phyloP scores from a whole-genome alignment of 129 eudicot genomes.

The Sambucus nigra region DNA sequence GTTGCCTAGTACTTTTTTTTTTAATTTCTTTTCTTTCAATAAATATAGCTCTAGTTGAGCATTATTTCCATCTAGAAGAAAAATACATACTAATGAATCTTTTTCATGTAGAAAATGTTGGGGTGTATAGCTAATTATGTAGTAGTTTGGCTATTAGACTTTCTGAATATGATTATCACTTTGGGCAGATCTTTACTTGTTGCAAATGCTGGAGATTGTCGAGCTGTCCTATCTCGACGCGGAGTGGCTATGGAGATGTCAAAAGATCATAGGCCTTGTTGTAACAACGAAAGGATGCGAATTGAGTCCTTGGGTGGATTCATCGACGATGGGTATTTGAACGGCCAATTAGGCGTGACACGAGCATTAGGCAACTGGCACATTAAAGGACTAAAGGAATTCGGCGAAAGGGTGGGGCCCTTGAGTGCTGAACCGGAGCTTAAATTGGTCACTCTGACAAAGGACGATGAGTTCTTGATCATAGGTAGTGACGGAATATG shows the following conservation, averaged over 20 bases:
- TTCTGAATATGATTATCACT: too few species aligned
- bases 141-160: too few species aligned
- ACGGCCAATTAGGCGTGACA: conserved; percentile 7
- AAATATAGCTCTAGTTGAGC: too few species aligned
- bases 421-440: conserved; percentile 11
- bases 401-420: conserved; percentile 3
- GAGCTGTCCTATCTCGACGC: conserved; percentile 8
- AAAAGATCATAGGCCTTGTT: conserved; percentile 10
- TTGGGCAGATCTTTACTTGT: conserved; percentile 5
- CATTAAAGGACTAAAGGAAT: conserved; percentile 1
- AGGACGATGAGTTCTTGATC: conserved; percentile 13
- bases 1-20: too few species aligned
- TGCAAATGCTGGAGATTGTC: conserved; percentile 12
- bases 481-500: conserved; percentile 11
- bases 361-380: conserved; percentile 12
- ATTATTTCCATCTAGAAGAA: too few species aligned
- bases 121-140: too few species aligned
- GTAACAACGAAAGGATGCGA: conserved; percentile 3
- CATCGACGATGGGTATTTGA: conserved; percentile 12
- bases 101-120: too few species aligned
- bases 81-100: too few species aligned
- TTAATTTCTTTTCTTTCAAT: too few species aligned
- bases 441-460: not conserved
- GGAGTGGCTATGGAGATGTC: conserved; percentile 13
- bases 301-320: conserved; percentile 9